Conservation (phyloP, 2,329 filamentous ascomycete genomes). For the Sporothrix mexicana region DNA sequence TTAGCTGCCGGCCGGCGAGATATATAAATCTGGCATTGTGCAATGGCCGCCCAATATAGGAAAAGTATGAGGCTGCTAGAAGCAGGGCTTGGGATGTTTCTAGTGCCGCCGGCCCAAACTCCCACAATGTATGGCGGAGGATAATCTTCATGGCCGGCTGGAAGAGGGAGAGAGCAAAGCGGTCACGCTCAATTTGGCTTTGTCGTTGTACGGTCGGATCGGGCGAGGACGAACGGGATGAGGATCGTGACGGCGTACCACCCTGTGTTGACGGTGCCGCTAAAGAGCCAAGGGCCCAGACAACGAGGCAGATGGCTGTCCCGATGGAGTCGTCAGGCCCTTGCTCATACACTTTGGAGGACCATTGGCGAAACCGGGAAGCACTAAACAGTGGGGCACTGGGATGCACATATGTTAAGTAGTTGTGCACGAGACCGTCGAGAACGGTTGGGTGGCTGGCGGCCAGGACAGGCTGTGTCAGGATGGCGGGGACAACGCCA, state of each 20-base stretch:
- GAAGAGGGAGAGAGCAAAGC: slow-evolving; percentile 45
- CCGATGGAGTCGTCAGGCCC: slow-evolving; percentile 40
- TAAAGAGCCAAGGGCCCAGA: slow-evolving; percentile 46
- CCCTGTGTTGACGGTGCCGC: background rate
- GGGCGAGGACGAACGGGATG: background rate
- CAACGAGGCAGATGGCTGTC: slow-evolving; percentile 47
- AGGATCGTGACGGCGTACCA: background rate
- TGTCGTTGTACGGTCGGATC: background rate
- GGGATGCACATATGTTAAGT: slow-evolving; percentile 47
- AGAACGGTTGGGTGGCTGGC: slow-evolving; percentile 42
- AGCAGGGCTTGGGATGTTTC: slow-evolving; percentile 46
- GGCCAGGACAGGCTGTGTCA: slow-evolving; percentile 13
- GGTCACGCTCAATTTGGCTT: slow-evolving; percentile 38
- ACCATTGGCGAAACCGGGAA: slow-evolving; percentile 42
- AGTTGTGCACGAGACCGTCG: slow-evolving; percentile 42
- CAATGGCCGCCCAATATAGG: slow-evolving; percentile 46
- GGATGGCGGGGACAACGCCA: background rate
- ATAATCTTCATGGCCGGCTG: slow-evolving; percentile 47
- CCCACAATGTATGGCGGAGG: slow-evolving; percentile 44
- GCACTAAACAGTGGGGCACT: slow-evolving; percentile 47
- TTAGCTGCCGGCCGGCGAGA: slow-evolving; percentile 44
- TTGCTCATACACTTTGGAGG: slow-evolving; percentile 40
- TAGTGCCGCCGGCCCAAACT: slow-evolving; percentile 42
- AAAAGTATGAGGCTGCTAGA: slow-evolving; percentile 48
- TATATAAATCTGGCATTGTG: slow-evolving; percentile 47